Evolutionary conservation across 2,329 filamentous ascomycete species (phyloP), one percentile per base, ranked within the genome.

Genomic region (Beauveria scarabaeidicola): DNA sequence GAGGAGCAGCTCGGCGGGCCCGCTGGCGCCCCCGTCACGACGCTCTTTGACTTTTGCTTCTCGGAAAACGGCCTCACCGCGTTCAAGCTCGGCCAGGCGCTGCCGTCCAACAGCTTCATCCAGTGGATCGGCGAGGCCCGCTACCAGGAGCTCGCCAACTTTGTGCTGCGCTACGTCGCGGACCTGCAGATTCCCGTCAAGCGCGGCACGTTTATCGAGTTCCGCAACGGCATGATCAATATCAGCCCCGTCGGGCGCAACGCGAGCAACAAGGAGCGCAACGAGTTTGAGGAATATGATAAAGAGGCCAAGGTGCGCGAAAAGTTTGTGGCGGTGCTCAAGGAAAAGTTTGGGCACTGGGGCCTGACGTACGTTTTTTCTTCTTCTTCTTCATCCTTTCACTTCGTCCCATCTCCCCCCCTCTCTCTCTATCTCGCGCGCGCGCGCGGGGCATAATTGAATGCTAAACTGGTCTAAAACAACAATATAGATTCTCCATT

Each of bases 1-100:
- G 91, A 97, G 76, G 94, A 97, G 76, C 93, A 97, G 78, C 84
- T 97, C 63, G 91, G 91, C 72, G 81, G 68, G 58, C 72, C 84
- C 4, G 73, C 82, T 27, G 77, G 81, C 61, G 74, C 76, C 29
- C 81, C 87, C 66, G 93, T 97, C 63, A 91, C 86, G 56, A 80
- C 84, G 63, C 86, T 97, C 69, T 99, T 99, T 80, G 94, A 99
- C 80, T 99, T 90, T 78, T 94, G 89, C 83, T 99, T 99, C 78
- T 81, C 91, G 61, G 94, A 99, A 79, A 99, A 99, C 77, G 94
- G 94, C 11, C 84, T 99, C 66, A 95, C 89, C 1, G 94, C 93
- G 47, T 96, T 83, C 81, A 91, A 91, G 70, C 77, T 92, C 69
- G 94, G 93, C 68, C 75, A 86, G 72, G 81, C 83, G 59, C 84